phyloP scores from a whole-genome alignment of 2,329 filamentous ascomycete genomes.

The Eurotiales sp. region DNA sequence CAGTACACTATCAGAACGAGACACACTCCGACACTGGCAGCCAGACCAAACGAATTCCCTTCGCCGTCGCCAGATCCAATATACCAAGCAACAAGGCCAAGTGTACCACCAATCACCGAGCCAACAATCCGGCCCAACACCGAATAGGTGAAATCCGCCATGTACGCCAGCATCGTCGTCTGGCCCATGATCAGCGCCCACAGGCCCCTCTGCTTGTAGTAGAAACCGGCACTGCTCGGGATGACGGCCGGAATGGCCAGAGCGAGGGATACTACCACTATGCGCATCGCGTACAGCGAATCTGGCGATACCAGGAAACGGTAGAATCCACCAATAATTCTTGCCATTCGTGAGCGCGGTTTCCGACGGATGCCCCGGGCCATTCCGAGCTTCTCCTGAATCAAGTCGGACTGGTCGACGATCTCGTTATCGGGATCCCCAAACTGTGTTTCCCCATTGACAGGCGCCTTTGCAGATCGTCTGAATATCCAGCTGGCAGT shows the following conservation, averaged over 20 bases:
- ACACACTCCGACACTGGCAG: constrained; percentile 36
- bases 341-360: constrained; percentile 25
- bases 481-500: constrained; percentile 38
- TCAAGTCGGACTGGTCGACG: constrained; percentile 32
- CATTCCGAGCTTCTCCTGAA: constrained; percentile 36
- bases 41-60: constrained; percentile 51
- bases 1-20: constrained; percentile 32
- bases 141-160: constrained; percentile 50
- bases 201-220: constrained; percentile 50
- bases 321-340: constrained; percentile 28
- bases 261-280: constrained; percentile 48
- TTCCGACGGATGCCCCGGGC: constrained; percentile 30
- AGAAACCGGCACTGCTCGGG: constrained; percentile 46
- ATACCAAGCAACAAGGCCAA: constrained; percentile 51
- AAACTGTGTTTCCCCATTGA: constrained; percentile 16
- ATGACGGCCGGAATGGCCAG: constrained; percentile 42
- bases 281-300: constrained; percentile 47
- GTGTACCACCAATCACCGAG: constrained; percentile 46
- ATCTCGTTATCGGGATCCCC: constrained; percentile 25
- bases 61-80: constrained; percentile 47
- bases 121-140: constrained; percentile 41
- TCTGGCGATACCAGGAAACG: constrained; percentile 43
- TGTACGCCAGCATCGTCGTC: constrained; percentile 46
- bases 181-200: constrained; percentile 54
- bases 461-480: constrained; percentile 23